Evolutionary conservation across 2,329 filamentous ascomycete genomes (phyloP), one percentile per base, ranked within the genome.

Genomic region (Claviceps quebecensis): DNA sequence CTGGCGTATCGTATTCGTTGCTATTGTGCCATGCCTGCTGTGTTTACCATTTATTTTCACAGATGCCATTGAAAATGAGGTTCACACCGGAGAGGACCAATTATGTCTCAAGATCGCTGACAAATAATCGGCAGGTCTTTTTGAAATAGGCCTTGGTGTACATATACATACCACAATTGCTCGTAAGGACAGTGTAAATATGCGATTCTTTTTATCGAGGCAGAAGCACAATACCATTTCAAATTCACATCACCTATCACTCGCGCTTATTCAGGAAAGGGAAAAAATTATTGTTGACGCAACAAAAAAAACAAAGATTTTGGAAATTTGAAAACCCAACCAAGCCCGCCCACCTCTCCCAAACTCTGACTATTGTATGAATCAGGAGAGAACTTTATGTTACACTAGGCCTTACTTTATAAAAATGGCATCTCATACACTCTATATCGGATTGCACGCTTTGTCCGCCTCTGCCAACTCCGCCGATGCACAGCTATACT

Each of bases 371-470:
- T 62, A 58, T 60, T 50, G 52, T 62, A 62, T 65, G 60, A 68
- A 68, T 63, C 67, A 64, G 40, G 50, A 53, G 64, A 62, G 62
- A 64, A 66, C 64, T 73, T 72, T 75, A 75, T 75, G 72, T 66
- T 75, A 75, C 72, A 75, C 70, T 72, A 73, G 67, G 68, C 66
- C 65, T 68, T 53, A 29, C 37, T 63, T 67, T 50, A 16, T 36
- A 13, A 60, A 69, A 70, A 70, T 68, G 70, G 70, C 71, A 74
- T 74, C 69, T 72, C 69, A 71, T 75, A 75, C 72, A 75, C 70
- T 76, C 73, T 75, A 75, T 75, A 71, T 68, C 69, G 67, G 65
- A 64, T 62, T 65, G 29, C 63, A 61, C 62, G 60, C 61, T 61
- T 64, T 62, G 64, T 61, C 19, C 41, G 8, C 19, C 41, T 44